phyloP scores from a whole-genome alignment of 257 asterid genomes.

The Solanum gracilifrons region DNA sequence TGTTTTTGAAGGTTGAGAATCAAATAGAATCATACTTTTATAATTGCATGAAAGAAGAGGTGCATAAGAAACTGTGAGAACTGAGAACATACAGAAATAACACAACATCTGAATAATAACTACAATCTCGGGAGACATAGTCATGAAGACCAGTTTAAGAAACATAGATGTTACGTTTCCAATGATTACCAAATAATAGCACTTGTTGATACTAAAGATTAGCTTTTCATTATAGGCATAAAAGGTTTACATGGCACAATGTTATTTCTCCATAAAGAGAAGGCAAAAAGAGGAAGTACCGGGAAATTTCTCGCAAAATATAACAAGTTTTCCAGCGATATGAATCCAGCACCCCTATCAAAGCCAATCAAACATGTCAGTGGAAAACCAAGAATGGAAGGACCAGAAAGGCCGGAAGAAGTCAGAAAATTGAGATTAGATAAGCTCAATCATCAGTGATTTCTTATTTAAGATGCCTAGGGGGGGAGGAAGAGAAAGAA shows the following conservation, averaged over 20 bases:
- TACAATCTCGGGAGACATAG: neutral
- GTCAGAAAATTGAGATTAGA: neutral
- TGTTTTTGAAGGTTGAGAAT: neutral
- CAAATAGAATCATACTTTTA: neutral
- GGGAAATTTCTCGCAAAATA: slow-evolving; percentile 71
- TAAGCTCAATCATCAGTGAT: neutral
- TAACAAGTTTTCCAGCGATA: slow-evolving; percentile 75
- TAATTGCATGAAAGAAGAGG: neutral
- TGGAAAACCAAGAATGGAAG: neutral
- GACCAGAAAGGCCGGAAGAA: neutral
- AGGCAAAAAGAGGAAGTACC: slow-evolving; percentile 27
- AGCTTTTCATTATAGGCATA: neutral
- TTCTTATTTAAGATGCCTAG: neutral
- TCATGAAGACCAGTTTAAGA: neutral
- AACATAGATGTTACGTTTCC: neutral
- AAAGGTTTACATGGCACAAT: neutral
- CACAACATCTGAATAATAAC: neutral
- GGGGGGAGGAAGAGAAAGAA: neutral
- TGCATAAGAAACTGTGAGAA: neutral
- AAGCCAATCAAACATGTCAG: neutral
- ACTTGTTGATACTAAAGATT: neutral
- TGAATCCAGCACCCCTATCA: slow-evolving; percentile 78
- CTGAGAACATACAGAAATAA: neutral
- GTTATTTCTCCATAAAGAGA: neutral
- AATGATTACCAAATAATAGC: neutral